Base-by-base conservation (phyloP, 495 filamentous ascomycete species). In the Xylaria scruposa region DNA sequence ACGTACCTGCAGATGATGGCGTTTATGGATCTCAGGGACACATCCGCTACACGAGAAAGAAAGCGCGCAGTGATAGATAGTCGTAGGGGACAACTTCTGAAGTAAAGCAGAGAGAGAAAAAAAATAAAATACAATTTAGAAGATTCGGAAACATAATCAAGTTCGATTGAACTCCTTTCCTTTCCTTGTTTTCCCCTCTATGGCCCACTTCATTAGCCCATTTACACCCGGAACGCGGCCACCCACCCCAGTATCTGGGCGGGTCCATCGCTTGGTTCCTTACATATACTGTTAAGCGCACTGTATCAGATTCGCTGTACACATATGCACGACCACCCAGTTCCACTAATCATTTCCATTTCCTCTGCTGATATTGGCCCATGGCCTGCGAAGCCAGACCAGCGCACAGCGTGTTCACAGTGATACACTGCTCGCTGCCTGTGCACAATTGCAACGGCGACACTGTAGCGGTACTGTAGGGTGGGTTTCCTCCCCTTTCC, bases 311-410 rank as follows among this genome's bases (percentile, higher is more conserved):
- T 21, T 44, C 21, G 29, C 21, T 40, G 46, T 19, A 51, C 63
- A 67, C 63, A 15, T 10, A 44, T 26, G n/a, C 65, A 67, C 33
- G 33, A 24, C 36, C 46, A n/a, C 26, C 29, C 33, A 40, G 65
- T 56, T n/a, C 65, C 65, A 67, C 65, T 56, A n/a, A 26, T 67
- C 29, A 67, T 67, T 49, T 56, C 65, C 17, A n/a, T 42, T 49
- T 67, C 19, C 36, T 24, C 19, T 9, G n/a, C 47, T 40, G 21
- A 51, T 5, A 67, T 67, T 67, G 65, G 65, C 49, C 21, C 49
- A 36, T n/a, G 1, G 12, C 31, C 46, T 21, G 33, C 68, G 9
- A 49, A 46, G 29, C 59, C 47, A 46, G 59, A 56, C 44, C 68
- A 70, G 33, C 59, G 31, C 68, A 63, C 47, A 64, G n/a, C 59